These are phyloP conservation scores for Pseudocercospora vitis DNA, from an alignment of 2,329 filamentous ascomycete species.

Conservation along the genomic window DNA sequence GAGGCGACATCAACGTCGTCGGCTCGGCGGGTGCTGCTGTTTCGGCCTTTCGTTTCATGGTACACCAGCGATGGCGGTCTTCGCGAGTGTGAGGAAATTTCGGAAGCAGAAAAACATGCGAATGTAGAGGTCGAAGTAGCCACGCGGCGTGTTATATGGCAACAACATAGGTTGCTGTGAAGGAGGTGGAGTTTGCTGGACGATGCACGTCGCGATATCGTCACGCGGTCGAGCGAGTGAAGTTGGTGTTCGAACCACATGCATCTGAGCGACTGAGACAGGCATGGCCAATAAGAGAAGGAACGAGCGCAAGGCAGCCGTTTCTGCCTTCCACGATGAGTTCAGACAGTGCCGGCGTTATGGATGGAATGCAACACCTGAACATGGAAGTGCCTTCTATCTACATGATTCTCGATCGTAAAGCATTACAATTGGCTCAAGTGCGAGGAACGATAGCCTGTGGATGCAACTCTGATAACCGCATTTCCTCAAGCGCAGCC, in stretches of 20 bases:
- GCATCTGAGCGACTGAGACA: background rate
- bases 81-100: background rate
- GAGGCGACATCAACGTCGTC: background rate
- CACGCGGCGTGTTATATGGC: background rate
- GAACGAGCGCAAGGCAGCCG: slow-evolving; percentile 1
- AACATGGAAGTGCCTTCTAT: background rate
- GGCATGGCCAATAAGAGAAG: background rate
- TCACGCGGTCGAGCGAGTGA: background rate
- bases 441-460: background rate
- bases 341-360: too few species aligned
- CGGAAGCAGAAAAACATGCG: background rate
- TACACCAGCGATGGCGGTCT: too few species aligned
- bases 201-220: background rate
- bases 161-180: background rate
- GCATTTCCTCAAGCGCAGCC: too few species aligned
- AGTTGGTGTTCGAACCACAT: background rate
- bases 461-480: background rate
- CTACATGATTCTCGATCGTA: background rate
- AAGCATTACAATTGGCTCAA: background rate
- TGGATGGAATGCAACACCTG: too few species aligned
- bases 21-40: background rate
- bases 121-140: background rate
- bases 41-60: slow-evolving; percentile 6
- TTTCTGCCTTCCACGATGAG: slow-evolving; percentile 1
- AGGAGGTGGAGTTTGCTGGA: background rate